Evolutionary conservation across 306 rosid genomes (phyloP).

Genomic region (Prunus salicina): DNA sequence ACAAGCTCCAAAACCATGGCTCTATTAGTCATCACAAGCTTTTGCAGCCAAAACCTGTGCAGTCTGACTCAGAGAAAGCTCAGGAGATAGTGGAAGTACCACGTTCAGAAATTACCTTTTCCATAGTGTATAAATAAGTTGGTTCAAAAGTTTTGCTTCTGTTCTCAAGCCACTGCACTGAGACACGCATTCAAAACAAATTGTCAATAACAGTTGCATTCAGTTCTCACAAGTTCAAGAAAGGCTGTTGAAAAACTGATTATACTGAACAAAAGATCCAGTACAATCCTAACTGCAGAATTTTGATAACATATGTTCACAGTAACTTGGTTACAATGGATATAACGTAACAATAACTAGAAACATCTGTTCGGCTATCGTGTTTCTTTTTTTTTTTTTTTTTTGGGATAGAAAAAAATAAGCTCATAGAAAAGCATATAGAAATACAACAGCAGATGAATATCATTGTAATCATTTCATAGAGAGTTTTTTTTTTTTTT

Average conservation of each 20-base stretch:
- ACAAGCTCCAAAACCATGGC: conserved; percentile 21
- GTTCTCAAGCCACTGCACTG: conserved; percentile 92
- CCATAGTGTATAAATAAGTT: conserved; percentile 83
- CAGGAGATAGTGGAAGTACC: conserved; percentile 12
- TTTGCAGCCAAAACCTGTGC: conserved; percentile 2
- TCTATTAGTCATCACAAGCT: conserved; percentile 8
- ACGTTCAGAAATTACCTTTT: conserved; percentile 56
- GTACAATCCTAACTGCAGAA: background rate
- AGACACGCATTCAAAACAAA: conserved; percentile 23
- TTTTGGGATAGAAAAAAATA: background rate
- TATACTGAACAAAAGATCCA: background rate
- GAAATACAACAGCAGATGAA: background rate
- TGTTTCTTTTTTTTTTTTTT: background rate
- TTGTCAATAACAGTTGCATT: conserved; percentile 3
- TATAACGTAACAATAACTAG: background rate
- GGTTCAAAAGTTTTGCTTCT: conserved; percentile 85
- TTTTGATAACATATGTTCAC: background rate
- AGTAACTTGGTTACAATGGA: background rate
- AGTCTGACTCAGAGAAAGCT: background rate
- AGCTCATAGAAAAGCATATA: background rate
- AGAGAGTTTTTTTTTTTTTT: background rate
- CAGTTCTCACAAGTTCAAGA: background rate
- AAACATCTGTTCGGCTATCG: background rate
- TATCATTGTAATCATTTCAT: background rate
- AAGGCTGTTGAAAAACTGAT: background rate